Evolutionary conservation across 148 eudicot species (phyloP).

Genomic region (Nepenthes mirabilis): DNA sequence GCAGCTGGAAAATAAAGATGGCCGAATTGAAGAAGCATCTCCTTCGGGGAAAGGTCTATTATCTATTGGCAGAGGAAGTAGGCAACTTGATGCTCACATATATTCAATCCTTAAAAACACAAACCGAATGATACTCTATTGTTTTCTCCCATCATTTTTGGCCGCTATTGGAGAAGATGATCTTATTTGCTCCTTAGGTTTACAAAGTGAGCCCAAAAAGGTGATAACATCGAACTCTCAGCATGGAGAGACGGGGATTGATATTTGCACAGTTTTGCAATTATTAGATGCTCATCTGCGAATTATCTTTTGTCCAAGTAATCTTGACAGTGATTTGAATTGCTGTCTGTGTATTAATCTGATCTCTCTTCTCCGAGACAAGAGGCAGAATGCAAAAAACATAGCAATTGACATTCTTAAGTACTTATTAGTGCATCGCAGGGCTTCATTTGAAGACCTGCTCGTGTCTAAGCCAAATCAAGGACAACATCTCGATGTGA

Average conservation of each 20-base stretch:
- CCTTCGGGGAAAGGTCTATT: slow-evolving; percentile 69
- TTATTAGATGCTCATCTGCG: slow-evolving; percentile 81
- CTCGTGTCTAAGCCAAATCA: slow-evolving; percentile 78
- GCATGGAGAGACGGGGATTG: slow-evolving; percentile 49
- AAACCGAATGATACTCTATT: slow-evolving; percentile 74
- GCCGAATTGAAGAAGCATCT: slow-evolving; percentile 74
- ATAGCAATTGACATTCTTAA: slow-evolving; percentile 80
- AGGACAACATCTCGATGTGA: slow-evolving; percentile 60
- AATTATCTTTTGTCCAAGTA: slow-evolving; percentile 89
- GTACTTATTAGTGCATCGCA: slow-evolving; percentile 79
- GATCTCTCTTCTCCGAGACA: slow-evolving; percentile 71
- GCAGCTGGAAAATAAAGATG: slow-evolving; percentile 95
- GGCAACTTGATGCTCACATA: slow-evolving; percentile 83
- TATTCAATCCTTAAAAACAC: slow-evolving; percentile 71
- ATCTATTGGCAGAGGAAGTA: slow-evolving; percentile 82
- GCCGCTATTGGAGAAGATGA: slow-evolving; percentile 69
- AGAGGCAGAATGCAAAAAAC: slow-evolving; percentile 45
- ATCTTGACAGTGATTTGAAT: slow-evolving; percentile 70
- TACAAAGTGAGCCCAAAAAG: slow-evolving; percentile 39
- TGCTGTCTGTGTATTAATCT: slow-evolving; percentile 89
- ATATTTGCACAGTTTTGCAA: slow-evolving; percentile 78
- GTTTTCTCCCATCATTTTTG: slow-evolving; percentile 89
- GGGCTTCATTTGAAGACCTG: slow-evolving; percentile 83
- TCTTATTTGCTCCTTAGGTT: slow-evolving; percentile 52
- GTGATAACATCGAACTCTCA: slow-evolving; percentile 15